A percentile compares a stretch with the other conserved stretches of the same genome.
Conservation (phyloP, 2,329 filamentous ascomycete species). For the Calonectria ilicicola region DNA sequence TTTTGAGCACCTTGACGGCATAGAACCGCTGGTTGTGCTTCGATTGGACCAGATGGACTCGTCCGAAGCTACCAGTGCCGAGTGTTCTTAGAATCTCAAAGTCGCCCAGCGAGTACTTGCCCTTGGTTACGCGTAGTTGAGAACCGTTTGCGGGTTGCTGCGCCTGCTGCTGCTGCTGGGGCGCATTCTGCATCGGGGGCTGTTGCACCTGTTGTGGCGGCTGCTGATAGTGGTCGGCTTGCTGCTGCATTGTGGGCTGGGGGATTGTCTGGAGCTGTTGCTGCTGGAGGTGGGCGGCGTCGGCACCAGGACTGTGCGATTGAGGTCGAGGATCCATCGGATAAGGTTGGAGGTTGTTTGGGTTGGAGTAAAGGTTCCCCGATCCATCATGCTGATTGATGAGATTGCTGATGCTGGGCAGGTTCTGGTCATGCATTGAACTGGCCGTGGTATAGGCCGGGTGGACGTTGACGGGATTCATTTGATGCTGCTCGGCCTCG, state of each 20-base stretch:
- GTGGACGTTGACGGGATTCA: slow-evolving; percentile 44
- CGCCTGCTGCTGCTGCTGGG: slow-evolving; percentile 46
- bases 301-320: slow-evolving; percentile 53
- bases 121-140: slow-evolving; percentile 82
- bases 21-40: slow-evolving; percentile 99
- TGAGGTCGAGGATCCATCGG: slow-evolving; percentile 44
- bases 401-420: slow-evolving; percentile 85
- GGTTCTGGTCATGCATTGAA: slow-evolving; percentile 69
- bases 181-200: slow-evolving; percentile 45
- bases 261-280: slow-evolving; percentile 52
- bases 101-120: slow-evolving; percentile 94
- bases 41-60: slow-evolving; percentile 96
- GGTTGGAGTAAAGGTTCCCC: slow-evolving; percentile 46
- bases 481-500: slow-evolving; percentile 41
- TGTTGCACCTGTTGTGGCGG: slow-evolving; percentile 48
- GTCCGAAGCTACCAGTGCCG: slow-evolving; percentile 95
- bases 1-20: slow-evolving; percentile 98
- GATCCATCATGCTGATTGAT: slow-evolving; percentile 71
- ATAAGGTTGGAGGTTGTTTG: slow-evolving; percentile 39
- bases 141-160: slow-evolving; percentile 48
- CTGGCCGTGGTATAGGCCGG: slow-evolving; percentile 42
- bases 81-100: slow-evolving; percentile 92
- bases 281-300: slow-evolving; percentile 49
- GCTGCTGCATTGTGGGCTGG: slow-evolving; percentile 47
- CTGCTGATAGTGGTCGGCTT: slow-evolving; percentile 42